Percentiles rank a stretch among this genome's conserved stretches.
Evolutionary conservation across 192 early-diverging fungal genomes (phyloP).

Genomic region (Backusella psychrophila): DNA sequence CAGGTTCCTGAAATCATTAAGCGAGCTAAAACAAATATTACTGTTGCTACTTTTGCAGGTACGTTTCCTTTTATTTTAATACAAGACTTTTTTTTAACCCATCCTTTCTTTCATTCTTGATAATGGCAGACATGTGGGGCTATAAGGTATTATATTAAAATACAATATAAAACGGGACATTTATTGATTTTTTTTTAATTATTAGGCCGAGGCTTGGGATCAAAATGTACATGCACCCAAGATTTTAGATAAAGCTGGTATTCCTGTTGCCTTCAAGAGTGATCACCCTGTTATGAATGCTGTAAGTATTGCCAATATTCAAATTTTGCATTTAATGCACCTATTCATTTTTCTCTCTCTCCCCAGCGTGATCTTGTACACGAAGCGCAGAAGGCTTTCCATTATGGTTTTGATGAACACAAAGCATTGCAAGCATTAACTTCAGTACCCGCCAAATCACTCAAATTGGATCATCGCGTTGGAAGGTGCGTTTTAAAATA

Average conservation of each 20-base stretch:
- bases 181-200: background rate
- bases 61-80: background rate
- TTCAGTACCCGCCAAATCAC: slow-evolving; percentile 48
- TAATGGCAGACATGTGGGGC: slow-evolving; percentile 40
- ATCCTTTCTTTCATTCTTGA: background rate
- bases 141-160: slow-evolving; percentile 32
- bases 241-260: slow-evolving; percentile 54
- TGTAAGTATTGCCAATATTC: slow-evolving; percentile 14
- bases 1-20: slow-evolving; percentile 49
- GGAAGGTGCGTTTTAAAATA: slow-evolving; percentile 32
- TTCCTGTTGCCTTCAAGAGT: slow-evolving; percentile 61
- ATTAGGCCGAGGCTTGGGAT: slow-evolving; percentile 57
- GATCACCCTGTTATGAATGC: slow-evolving; percentile 66
- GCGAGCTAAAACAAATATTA: slow-evolving; percentile 48
- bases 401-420: slow-evolving; percentile 57
- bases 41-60: slow-evolving; percentile 55
- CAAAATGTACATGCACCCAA: slow-evolving; percentile 49
- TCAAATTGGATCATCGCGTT: slow-evolving; percentile 53
- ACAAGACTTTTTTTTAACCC: background rate
- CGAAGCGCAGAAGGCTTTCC: slow-evolving; percentile 60
- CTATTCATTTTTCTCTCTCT: background rate
- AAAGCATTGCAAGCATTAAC: slow-evolving; percentile 51
- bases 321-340: background rate
- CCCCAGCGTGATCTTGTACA: slow-evolving; percentile 50
- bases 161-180: background rate